Base-by-base conservation (phyloP, 306 rosid species). In the Mimosa pudica region DNA sequence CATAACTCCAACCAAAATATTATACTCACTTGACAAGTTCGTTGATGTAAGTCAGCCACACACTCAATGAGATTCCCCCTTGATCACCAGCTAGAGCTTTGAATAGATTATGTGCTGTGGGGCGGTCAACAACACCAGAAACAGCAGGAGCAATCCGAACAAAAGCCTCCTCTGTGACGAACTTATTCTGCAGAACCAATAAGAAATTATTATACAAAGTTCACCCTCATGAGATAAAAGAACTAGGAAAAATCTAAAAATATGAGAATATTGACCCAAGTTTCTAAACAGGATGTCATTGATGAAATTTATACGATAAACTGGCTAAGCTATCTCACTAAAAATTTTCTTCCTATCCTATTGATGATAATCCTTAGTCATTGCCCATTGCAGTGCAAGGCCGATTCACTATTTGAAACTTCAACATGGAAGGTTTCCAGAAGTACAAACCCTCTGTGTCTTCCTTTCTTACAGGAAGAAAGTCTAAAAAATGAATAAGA, bases 121-220 rank as follows among this genome's bases (percentile, higher is more conserved):
- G 83, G 47, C 77, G 86, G 78, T 91, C 98, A 75, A 89, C 97
- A 61, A 92, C 86, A 75, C 97, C 98, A 74, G 96, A 82, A 76
- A 95, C 74, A 44, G 98, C 92, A 55, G 98, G 93, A 75, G 98
- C 98, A 85, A 95, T 84, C 65, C 93, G 97, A 81, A 87, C 83
- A 88, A 95, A 95, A 77, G 97, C 97, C 72, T 87, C 91, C 85
- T 92, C 94, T 20, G 82, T 73, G 73, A 92, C 94, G 70, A 90
- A 87, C 85, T 91, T 89, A 58, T 86, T 87, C 98, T 95, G 88
- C 85, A 85, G 71, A 66, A 70, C 64, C 86, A 81, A 42, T 78
- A 80, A 76, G 14, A 66, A 80, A 33, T 49, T 76, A 13, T 54
- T 8, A 45, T 55, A 65, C 64, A 13, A 79, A 62, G 58, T 49